Evolutionary conservation across 2,329 filamentous ascomycete genomes (phyloP).

Genomic region (Albophoma yamanashiensis): DNA sequence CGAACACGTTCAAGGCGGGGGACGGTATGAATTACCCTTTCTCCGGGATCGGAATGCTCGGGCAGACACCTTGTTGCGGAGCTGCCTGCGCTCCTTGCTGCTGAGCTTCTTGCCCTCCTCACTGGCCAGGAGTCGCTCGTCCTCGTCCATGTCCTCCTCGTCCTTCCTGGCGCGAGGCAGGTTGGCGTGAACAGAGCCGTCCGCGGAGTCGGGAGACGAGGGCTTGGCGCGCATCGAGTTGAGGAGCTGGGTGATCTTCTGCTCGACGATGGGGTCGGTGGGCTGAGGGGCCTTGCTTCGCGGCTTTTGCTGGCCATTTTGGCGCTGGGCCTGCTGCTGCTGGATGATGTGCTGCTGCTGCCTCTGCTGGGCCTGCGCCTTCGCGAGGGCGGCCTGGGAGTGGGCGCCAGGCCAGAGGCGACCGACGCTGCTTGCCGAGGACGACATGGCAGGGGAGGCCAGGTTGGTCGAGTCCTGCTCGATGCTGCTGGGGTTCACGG

Average conservation of each 20-base stretch:
- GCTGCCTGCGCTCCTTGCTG: slow-evolving; percentile 90
- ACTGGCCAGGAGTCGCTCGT: slow-evolving; percentile 85
- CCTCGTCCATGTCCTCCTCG: slow-evolving; percentile 97
- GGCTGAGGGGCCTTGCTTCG: slow-evolving; percentile 40
- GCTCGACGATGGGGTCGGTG: slow-evolving; percentile 66
- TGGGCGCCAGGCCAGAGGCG: slow-evolving; percentile 91
- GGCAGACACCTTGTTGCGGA: slow-evolving; percentile 98
- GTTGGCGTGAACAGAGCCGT: slow-evolving; percentile 46
- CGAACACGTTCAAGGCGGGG: no score
- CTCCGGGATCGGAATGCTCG: slow-evolving; percentile 94
- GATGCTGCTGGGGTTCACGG: slow-evolving; percentile 64
- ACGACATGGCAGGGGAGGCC: slow-evolving; percentile 32
- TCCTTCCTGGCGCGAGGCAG: slow-evolving; percentile 76
- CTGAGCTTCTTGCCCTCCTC: slow-evolving; percentile 99
- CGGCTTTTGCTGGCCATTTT: slow-evolving; percentile 35
- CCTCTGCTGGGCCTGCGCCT: slow-evolving; percentile 60
- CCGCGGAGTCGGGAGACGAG: slow-evolving; percentile 33
- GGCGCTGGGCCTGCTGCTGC: slow-evolving; percentile 33
- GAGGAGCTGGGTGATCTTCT: slow-evolving; percentile 86
- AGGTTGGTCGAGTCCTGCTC: slow-evolving; percentile 44
- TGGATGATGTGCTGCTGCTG: slow-evolving; percentile 35
- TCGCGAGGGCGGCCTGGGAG: slow-evolving; percentile 72
- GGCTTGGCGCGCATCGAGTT: slow-evolving; percentile 82
- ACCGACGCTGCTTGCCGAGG: slow-evolving; percentile 47
- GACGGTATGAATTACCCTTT: slow-evolving; percentile 61